phyloP scores from a whole-genome alignment of 768 basidiomycete species.

The Russula ochroleuca region DNA sequence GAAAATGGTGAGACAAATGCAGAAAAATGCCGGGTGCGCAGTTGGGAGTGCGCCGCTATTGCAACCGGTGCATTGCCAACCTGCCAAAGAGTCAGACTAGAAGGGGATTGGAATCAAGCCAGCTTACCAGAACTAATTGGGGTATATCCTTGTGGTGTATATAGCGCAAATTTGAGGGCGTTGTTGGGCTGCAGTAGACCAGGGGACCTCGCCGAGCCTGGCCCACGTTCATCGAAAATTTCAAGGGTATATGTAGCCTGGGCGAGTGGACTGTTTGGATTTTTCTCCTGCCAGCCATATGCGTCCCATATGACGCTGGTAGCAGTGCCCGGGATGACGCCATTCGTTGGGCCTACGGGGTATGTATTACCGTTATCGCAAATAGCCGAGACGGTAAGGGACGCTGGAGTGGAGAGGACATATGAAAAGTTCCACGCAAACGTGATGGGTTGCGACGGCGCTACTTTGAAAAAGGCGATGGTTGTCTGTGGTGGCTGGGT shows the following conservation, averaged over 20 bases:
- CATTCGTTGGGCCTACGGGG: conserved; percentile 74
- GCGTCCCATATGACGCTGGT: conserved; percentile 78
- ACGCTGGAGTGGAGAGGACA: conserved; percentile 63
- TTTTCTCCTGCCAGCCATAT: conserved; percentile 62
- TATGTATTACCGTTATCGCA: conserved; percentile 89
- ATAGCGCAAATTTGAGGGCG: conserved; percentile 76
- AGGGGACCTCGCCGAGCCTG: conserved; percentile 49
- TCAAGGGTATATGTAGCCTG: conserved; percentile 72
- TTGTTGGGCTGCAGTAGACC: conserved; percentile 70
- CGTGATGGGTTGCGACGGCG: conserved; percentile 64
- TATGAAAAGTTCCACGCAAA: conserved; percentile 89
- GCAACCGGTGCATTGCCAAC: conserved; percentile 55
- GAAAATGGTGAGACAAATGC: conserved; percentile 51
- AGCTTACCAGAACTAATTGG: conserved; percentile 50
- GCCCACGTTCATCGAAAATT: conserved; percentile 80
- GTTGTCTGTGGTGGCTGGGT: conserved; percentile 79
- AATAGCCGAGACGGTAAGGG: conserved; percentile 75
- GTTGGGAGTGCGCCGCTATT: conserved; percentile 38
- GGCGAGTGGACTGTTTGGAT: conserved; percentile 63
- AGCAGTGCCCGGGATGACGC: conserved; percentile 64
- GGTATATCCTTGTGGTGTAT: conserved; percentile 71
- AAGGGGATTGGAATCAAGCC: background rate
- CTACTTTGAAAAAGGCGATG: conserved; percentile 87
- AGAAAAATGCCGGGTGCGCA: conserved; percentile 52
- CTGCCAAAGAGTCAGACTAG: conserved; percentile 33